Percentiles rank a stretch among this genome's conserved stretches.
Evolutionary conservation across 2,329 filamentous ascomycete genomes (phyloP).

Genomic region (Dactylonectria macrodidyma): DNA sequence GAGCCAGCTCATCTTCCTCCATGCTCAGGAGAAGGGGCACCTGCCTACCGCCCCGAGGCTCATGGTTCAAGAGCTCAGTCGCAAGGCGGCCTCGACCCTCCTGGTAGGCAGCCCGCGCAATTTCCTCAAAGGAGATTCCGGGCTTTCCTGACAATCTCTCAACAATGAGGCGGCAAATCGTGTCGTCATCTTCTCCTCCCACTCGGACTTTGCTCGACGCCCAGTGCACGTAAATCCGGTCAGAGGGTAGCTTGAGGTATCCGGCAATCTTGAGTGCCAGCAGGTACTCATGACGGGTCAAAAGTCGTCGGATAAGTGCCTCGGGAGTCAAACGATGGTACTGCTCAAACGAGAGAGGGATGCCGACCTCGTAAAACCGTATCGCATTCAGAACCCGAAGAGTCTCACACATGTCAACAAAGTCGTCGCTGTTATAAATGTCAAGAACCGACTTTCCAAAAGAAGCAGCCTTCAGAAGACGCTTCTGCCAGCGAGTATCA

Average conservation of each 20-base stretch:
- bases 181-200: slow-evolving; percentile 88
- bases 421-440: slow-evolving; percentile 98
- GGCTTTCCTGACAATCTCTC: slow-evolving; percentile 88
- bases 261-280: slow-evolving; percentile 90
- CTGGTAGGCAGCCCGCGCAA: slow-evolving; percentile 93
- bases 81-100: slow-evolving; percentile 92
- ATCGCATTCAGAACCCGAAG: slow-evolving; percentile 93
- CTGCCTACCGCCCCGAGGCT: slow-evolving; percentile 94
- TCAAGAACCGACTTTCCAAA: slow-evolving; percentile 98
- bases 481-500: slow-evolving; percentile 92
- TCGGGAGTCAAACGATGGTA: slow-evolving; percentile 93
- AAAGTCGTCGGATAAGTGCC: slow-evolving; percentile 85
- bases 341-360: slow-evolving; percentile 94
- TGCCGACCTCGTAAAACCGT: slow-evolving; percentile 89
- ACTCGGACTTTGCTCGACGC: slow-evolving; percentile 93
- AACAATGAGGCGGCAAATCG: slow-evolving; percentile 88
- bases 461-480: slow-evolving; percentile 94
- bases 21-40: slow-evolving; percentile 93
- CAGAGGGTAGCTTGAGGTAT: slow-evolving; percentile 87
- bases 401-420: slow-evolving; percentile 98
- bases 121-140: slow-evolving; percentile 95
- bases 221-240: slow-evolving; percentile 97
- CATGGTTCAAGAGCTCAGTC: slow-evolving; percentile 91
- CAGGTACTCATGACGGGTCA: slow-evolving; percentile 92
- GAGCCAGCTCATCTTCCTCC: slow-evolving; percentile 94